A percentile compares a stretch with the other conserved stretches of the same genome.
Conservation (phyloP, 73 alveolate genomes). For the Effrenium voratum region DNA sequence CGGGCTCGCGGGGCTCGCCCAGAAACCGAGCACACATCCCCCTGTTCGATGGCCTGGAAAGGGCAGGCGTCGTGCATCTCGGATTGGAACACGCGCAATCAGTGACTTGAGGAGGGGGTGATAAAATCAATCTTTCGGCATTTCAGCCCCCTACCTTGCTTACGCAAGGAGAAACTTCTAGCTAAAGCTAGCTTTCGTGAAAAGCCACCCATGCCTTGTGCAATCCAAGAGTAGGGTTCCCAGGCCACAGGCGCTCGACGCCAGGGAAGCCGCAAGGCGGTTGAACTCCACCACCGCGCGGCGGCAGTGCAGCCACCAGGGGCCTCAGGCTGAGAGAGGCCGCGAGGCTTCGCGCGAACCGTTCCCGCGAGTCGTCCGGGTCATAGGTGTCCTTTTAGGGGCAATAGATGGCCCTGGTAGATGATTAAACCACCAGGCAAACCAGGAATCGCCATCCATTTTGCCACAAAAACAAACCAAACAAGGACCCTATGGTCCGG, state of each 20-base stretch:
- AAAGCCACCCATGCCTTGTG: background rate
- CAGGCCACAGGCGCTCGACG: background rate
- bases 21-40: constrained; percentile 7
- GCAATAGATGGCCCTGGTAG: background rate
- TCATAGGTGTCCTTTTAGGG: background rate
- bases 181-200: too few species aligned
- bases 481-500: too few species aligned
- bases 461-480: too few species aligned
- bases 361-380: background rate
- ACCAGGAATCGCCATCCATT: too few species aligned
- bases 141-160: too few species aligned
- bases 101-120: too few species aligned
- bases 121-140: too few species aligned
- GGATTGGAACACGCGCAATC: too few species aligned
- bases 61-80: too few species aligned
- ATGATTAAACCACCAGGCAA: background rate
- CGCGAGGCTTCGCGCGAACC: background rate
- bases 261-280: background rate
- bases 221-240: background rate
- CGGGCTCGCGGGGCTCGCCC: constrained; percentile 1
- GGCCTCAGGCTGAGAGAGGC: background rate
- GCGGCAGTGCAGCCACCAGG: constrained; percentile 47
- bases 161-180: too few species aligned
- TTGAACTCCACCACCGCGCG: constrained; percentile 22
- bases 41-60: background rate